Conservation (phyloP, 345 rosid species). For the Acer negundo region DNA sequence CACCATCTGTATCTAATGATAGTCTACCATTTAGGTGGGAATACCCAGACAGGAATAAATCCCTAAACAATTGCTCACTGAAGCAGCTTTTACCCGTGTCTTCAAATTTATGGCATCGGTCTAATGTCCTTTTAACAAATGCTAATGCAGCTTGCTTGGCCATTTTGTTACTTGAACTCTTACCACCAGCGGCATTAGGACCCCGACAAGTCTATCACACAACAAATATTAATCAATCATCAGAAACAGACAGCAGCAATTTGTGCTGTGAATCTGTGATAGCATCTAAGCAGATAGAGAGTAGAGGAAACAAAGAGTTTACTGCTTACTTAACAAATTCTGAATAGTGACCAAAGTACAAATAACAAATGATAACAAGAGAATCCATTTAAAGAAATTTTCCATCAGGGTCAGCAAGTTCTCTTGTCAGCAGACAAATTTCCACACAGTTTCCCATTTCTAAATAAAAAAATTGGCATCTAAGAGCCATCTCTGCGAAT, state of each 20-base stretch:
- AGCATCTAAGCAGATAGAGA: slow-evolving; percentile 4
- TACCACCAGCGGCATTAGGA: slow-evolving; percentile 62
- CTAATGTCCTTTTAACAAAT: slow-evolving; percentile 75
- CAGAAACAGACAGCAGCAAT: slow-evolving; percentile 7
- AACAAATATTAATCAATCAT: slow-evolving; percentile 19
- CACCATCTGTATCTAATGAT: slow-evolving; percentile 47
- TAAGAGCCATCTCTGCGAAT: not conserved
- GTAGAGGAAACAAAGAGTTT: not conserved
- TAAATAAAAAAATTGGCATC: not conserved
- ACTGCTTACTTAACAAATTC: not conserved
- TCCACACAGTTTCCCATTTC: not conserved
- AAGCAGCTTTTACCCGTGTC: slow-evolving; percentile 86
- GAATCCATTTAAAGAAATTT: not conserved
- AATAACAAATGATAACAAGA: not conserved
- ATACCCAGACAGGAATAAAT: slow-evolving; percentile 55
- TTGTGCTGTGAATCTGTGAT: not conserved
- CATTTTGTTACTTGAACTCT: slow-evolving; percentile 74
- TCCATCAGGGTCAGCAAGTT: not conserved
- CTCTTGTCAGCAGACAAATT: not conserved
- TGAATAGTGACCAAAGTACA: not conserved
- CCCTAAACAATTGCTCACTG: slow-evolving; percentile 66
- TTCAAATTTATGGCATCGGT: slow-evolving; percentile 69
- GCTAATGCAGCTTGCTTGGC: slow-evolving; percentile 86
- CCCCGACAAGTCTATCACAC: slow-evolving; percentile 64
- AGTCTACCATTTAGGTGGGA: slow-evolving; percentile 39